Percentiles rank a stretch among this genome's conserved stretches.
phyloP scores from a whole-genome alignment of 306 rosid species.

The Prinsepia uniflora region DNA sequence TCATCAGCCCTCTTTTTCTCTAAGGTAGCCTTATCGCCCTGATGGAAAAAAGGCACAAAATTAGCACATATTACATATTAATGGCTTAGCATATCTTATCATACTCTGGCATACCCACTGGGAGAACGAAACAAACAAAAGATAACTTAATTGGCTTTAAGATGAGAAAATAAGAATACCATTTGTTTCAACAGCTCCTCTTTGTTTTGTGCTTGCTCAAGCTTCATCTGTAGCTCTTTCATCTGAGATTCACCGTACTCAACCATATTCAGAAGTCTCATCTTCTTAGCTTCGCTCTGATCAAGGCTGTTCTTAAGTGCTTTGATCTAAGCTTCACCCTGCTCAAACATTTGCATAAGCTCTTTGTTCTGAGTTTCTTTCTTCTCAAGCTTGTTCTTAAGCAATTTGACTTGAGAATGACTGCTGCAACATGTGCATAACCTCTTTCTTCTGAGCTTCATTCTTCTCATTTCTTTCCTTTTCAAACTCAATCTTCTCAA shows the following conservation, averaged over 20 bases:
- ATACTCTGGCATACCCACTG: background rate
- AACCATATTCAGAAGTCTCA: slow-evolving; percentile 4
- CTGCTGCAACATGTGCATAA: background rate
- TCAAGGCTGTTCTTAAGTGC: background rate
- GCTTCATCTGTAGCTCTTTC: background rate
- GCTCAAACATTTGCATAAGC: background rate
- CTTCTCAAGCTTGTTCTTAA: background rate
- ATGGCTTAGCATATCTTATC: background rate
- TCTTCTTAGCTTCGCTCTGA: slow-evolving; percentile 26
- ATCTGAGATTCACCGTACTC: background rate
- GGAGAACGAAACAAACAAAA: background rate
- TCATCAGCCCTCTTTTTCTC: slow-evolving; percentile 64
- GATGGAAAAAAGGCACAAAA: background rate
- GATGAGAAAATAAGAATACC: slow-evolving; percentile 29
- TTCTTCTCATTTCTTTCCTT: background rate
- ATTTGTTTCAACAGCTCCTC: slow-evolving; percentile 28
- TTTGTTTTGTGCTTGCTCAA: background rate
- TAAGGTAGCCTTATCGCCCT: slow-evolving; percentile 57
- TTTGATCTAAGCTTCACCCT: background rate
- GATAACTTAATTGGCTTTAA: background rate
- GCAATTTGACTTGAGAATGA: background rate
- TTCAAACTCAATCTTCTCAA: background rate
- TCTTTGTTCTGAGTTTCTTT: background rate
- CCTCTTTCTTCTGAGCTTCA: background rate
- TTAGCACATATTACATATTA: background rate